These are phyloP conservation scores for Plasmodium inui DNA, from an alignment of 169 alveolate species.

Conservation along the genomic window DNA sequence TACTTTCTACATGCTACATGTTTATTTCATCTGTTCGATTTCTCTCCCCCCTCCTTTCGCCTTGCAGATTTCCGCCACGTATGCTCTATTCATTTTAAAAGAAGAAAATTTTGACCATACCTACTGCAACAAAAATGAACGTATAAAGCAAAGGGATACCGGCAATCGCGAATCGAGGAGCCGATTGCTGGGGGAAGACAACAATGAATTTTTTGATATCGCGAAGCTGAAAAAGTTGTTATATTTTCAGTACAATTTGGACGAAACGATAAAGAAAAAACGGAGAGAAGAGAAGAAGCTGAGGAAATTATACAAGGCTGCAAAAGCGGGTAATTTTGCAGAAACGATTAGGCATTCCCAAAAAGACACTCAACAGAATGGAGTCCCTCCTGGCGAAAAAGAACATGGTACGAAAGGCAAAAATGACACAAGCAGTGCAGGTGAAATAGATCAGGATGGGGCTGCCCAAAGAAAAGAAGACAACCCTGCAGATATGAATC, in stretches of 20 bases:
- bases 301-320: slow-evolving; percentile 33
- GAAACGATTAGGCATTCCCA: neutral
- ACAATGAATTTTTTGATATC: slow-evolving; percentile 19
- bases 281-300: slow-evolving; percentile 44
- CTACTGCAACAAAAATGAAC: slow-evolving; percentile 1
- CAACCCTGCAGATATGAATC: neutral
- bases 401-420: neutral
- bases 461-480: neutral
- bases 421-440: neutral
- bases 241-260: slow-evolving; percentile 59
- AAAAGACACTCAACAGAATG: slow-evolving; percentile 14
- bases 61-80: slow-evolving; percentile 36
- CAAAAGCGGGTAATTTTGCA: slow-evolving; percentile 17
- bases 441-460: slow-evolving; percentile 2
- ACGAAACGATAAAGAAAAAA: slow-evolving; percentile 19
- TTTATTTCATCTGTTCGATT: neutral
- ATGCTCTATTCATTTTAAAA: slow-evolving; percentile 39
- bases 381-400: neutral
- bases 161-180: neutral
- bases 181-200: slow-evolving; percentile 37
- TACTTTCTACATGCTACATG: neutral
- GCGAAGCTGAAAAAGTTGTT: slow-evolving; percentile 43
- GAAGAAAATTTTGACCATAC: slow-evolving; percentile 16
- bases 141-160: slow-evolving; percentile 4
- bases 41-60: neutral